Percentiles rank a stretch among this genome's conserved stretches.
phyloP scores from a whole-genome alignment of 1,284 basidiomycete species.

The Trametes pubescens region DNA sequence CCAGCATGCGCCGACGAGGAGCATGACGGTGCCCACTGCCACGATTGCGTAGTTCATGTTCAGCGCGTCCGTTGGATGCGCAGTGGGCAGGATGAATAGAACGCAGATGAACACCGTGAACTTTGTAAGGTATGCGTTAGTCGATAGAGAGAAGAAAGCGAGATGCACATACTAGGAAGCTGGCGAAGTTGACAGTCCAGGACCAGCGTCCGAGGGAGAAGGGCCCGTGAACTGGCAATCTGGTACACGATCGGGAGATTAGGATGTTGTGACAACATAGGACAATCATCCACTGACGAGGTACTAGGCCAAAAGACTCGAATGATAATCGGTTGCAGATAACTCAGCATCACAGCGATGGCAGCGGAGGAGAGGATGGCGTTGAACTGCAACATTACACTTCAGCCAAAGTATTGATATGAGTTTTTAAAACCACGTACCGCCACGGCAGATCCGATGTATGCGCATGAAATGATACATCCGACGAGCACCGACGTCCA shows the following conservation, averaged over 20 bases:
- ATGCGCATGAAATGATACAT: conserved; percentile 64
- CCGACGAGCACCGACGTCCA: conserved; percentile 64
- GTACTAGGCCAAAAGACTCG: conserved; percentile 65
- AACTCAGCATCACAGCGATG: conserved; percentile 67
- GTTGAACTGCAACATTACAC: conserved; percentile 51
- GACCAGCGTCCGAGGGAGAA: conserved; percentile 64
- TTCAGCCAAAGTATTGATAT: background rate
- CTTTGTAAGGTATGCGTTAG: background rate
- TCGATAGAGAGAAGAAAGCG: background rate
- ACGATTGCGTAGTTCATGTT: conserved; percentile 75
- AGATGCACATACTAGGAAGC: conserved; percentile 50
- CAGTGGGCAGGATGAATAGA: conserved; percentile 68
- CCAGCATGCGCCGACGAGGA: conserved; percentile 54
- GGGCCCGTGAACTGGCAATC: conserved; percentile 55
- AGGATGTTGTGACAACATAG: conserved; percentile 3
- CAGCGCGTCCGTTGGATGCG: conserved; percentile 60
- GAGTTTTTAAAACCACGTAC: conserved; percentile 43
- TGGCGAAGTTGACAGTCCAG: conserved; percentile 58
- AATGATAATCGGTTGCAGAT: conserved; percentile 65
- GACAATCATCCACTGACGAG: conserved; percentile 43
- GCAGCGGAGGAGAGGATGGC: conserved; percentile 64
- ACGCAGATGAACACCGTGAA: conserved; percentile 63
- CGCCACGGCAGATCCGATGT: conserved; percentile 63
- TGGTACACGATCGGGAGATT: background rate
- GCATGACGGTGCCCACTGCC: conserved; percentile 54